Conservation (phyloP, 2,329 filamentous ascomycete species). For the Trichoderma citrinoviride region DNA sequence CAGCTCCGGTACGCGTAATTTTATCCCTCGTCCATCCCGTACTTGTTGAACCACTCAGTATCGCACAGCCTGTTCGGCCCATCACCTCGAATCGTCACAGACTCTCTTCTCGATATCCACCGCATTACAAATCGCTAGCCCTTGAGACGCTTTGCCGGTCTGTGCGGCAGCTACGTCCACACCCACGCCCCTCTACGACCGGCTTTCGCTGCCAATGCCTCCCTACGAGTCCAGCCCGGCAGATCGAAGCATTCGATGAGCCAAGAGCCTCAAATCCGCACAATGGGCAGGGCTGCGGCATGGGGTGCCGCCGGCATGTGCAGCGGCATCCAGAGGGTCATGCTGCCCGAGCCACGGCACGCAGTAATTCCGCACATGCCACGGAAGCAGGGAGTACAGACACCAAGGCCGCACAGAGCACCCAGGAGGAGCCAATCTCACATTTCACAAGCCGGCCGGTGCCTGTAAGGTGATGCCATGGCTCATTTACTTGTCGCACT, state of each 20-base stretch:
- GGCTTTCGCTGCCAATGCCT: neutral
- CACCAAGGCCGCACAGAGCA: neutral
- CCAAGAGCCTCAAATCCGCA: constrained; percentile 11
- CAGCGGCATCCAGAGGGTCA: constrained; percentile 3
- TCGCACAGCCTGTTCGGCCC: neutral
- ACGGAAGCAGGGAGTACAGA: neutral
- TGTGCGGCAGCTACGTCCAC: constrained; percentile 11
- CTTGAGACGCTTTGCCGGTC: constrained; percentile 1
- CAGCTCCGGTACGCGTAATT: neutral
- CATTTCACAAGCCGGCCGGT: neutral
- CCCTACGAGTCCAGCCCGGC: constrained; percentile 19
- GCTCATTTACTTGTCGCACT: neutral
- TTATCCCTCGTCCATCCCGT: neutral
- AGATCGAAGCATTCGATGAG: constrained; percentile 16
- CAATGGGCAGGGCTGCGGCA: neutral
- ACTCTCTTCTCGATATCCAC: constrained; percentile 6
- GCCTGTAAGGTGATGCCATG: neutral
- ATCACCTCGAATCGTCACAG: constrained; percentile 6
- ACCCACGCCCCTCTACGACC: neutral
- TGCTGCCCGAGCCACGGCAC: constrained; percentile 1
- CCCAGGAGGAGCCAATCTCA: neutral
- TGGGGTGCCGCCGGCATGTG: constrained; percentile 16
- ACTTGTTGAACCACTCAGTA: neutral
- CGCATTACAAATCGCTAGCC: constrained; percentile 19
- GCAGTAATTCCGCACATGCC: constrained; percentile 3